Evolutionary conservation across 495 filamentous ascomycete genomes (phyloP), one percentile per base, ranked within the genome.

Genomic region (Penicillium crystallinum): DNA sequence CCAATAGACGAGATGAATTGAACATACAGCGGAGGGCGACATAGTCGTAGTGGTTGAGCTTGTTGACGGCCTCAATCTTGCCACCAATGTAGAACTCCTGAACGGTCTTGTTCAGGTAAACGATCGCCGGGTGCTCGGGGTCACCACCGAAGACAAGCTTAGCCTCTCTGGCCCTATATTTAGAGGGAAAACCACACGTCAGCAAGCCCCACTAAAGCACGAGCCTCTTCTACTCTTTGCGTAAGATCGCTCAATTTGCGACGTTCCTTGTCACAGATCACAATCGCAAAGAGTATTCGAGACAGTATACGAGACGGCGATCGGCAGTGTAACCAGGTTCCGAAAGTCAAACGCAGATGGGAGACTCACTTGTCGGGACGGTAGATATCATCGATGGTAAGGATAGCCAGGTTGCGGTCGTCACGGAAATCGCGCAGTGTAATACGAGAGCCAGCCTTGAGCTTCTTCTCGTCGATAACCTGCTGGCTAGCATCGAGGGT

Each of bases 11-110:
- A 14, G 6, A 21, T 40, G 27, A n/a, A 27, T 34, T 9, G 38
- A 44, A 73, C 84, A 60, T 80, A 92, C 89, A 98, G 80, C 93
- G 84, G 49, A 96, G 81, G 65, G 83, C 95, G 59, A 97, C 90
- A 77, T 97, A 97, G 77, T 98, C 93, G 78, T 98, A 98, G 78
- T 98, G 95, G 75, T 92, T 89, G 30, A 96, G 79, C 65, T 87
- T 83, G 75, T 91, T 91, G 67, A 98, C 86, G 49, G 95, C 93
- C 58, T 97, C 89, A 46, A 98, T 73, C 81, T 90, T 95, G 66
- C 93, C 95, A 57, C 93, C 93, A 52, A 98, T 83, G 70, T 97
- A 96, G 72, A 85, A 95, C 37, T 96, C 91, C 57, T 87, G 71
- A 41, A 87, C 81, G 19, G 83, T 86, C 57, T 83, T 78, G 75